Conservation (phyloP, 148 eudicot species). For the Chenopodium album region DNA sequence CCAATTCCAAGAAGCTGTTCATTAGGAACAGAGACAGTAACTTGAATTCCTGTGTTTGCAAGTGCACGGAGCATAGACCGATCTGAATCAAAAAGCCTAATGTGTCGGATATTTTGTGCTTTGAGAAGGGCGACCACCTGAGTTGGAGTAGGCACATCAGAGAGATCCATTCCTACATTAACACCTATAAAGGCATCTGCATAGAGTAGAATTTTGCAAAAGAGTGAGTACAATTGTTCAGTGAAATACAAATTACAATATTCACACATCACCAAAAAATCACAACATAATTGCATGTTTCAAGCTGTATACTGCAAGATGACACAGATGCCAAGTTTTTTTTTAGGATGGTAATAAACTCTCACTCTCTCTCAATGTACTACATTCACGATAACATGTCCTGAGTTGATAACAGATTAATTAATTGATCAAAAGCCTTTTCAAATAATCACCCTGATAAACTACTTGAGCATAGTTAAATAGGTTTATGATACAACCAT, state of each 20-base stretch:
- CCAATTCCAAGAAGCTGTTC: conserved; percentile 84
- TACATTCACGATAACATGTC: too few relatives aligned
- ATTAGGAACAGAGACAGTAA: conserved; percentile 81
- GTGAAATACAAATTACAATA: neutral
- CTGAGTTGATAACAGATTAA: too few relatives aligned
- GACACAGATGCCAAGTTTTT: neutral
- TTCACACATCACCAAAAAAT: neutral
- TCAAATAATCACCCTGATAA: too few relatives aligned
- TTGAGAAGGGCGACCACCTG: conserved; percentile 81
- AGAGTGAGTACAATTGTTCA: neutral
- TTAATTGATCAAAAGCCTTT: too few relatives aligned
- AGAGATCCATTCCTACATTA: conserved; percentile 70
- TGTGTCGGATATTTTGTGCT: conserved; percentile 71
- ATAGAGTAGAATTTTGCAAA: conserved; percentile 4
- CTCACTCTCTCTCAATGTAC: too few relatives aligned
- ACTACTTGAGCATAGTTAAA: too few relatives aligned
- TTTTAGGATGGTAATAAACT: neutral
- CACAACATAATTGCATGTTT: neutral
- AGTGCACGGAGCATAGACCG: conserved; percentile 77
- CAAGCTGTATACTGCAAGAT: neutral
- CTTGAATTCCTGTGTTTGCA: conserved; percentile 69
- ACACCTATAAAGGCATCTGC: conserved; percentile 81
- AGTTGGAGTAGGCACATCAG: conserved; percentile 77
- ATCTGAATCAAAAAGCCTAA: conserved; percentile 76
- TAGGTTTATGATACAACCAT: too few relatives aligned